Base-by-base conservation (phyloP, 192 early-diverging fungal species). In the Oehlia diaphana region DNA sequence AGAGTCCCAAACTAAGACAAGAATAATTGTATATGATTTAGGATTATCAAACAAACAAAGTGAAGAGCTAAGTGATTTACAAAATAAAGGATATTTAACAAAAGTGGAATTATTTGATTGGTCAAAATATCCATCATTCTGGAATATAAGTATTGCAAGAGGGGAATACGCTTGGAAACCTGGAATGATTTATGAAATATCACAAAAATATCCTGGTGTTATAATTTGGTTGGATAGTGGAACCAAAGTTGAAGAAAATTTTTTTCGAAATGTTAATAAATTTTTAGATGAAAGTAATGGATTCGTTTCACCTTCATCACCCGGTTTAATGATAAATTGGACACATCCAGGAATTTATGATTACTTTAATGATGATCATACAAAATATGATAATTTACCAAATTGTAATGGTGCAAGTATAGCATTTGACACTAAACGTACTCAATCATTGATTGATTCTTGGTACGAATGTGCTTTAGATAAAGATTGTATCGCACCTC, bases 161-260 rank as follows among this genome's bases (percentile, higher is more conserved):
- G 88, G 88, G 12, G 85, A 88, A 76, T 89, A 89, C 61, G 88
- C 83, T 16, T 89, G 88, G 88, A 89, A 89, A 63, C 81, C 83
- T 4, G 88, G 86, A 0, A 88, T 88, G 14, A 72, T 87, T 3
- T 68, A 84, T 9, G 84, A 89, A 74, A 79, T 84, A 53, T 9
- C 47, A 19, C 35, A 8, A 7, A 63, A 82, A 35, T 69, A 80
- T 64, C 79, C 78, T 4, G 84, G 82, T 19, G 0, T 21, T 9
- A 84, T 87, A 8, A 81, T 89, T 7, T 89, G 88, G 88, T 73
- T 89, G 2, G 87, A 89, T 79, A 81, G 87, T 0, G 87, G 87
- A 42, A 47, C 37, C 8, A n/a, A 37, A 9, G 81, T 86, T n/a
- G 49, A 78, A 4, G 69, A 82, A 39, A 82, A 74, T 23, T 9